Conservation (phyloP, 2,329 filamentous ascomycete genomes). For the Mycocentrospora acerina region DNA sequence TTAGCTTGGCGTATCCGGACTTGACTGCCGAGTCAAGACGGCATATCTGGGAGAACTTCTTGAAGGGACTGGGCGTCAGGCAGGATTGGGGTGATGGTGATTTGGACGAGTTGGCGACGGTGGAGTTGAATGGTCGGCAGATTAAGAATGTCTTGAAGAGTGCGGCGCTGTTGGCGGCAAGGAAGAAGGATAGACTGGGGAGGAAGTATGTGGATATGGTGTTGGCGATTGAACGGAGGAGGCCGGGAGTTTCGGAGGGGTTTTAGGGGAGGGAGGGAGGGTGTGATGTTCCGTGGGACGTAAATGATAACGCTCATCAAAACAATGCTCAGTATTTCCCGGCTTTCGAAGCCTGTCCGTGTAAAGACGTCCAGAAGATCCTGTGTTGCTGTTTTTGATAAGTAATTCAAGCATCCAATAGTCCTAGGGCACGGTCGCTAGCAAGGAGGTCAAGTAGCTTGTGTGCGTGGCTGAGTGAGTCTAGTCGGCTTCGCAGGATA, state of each 20-base stretch:
- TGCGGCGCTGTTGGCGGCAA: conserved; percentile 26
- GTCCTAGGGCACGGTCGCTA: too few species aligned
- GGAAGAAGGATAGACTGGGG: conserved; percentile 28
- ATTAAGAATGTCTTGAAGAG: conserved; percentile 51
- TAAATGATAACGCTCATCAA: too few species aligned
- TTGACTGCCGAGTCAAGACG: conserved; percentile 21
- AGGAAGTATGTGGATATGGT: conserved; percentile 27
- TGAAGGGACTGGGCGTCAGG: conserved; percentile 15
- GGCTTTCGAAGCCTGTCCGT: too few species aligned
- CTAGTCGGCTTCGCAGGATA: too few species aligned
- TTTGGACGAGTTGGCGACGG: conserved; percentile 41
- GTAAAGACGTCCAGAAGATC: too few species aligned
- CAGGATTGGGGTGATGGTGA: conserved; percentile 26
- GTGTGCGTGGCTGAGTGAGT: too few species aligned
- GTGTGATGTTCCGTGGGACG: too few species aligned
- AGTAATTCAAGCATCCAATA: too few species aligned
- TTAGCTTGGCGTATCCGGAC: conserved; percentile 31
- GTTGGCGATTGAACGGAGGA: conserved; percentile 24
- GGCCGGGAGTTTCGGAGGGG: conserved; percentile 8
- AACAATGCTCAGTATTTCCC: too few species aligned
- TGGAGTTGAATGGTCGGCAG: conserved; percentile 53
- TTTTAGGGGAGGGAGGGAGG: too few species aligned
- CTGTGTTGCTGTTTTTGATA: too few species aligned
- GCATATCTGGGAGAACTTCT: conserved; percentile 34
- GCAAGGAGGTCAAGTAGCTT: too few species aligned